Conservation (phyloP, 495 filamentous ascomycete species). For the Podospora comata region DNA sequence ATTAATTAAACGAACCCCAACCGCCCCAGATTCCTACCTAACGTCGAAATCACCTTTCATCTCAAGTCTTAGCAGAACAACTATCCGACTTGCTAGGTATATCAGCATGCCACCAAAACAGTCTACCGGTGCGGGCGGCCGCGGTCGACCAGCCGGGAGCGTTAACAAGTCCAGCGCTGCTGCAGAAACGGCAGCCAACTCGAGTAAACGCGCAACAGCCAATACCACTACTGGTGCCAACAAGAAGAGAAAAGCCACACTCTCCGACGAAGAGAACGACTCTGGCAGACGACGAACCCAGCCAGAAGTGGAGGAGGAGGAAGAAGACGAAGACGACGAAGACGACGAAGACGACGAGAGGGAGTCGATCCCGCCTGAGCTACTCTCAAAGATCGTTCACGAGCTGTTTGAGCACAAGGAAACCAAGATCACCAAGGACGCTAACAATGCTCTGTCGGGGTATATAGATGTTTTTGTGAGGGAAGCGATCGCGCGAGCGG, state of each 20-base stretch:
- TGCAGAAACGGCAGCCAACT: background rate
- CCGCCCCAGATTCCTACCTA: background rate
- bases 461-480: slow-evolving; percentile 92
- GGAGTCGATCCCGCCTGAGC: slow-evolving; percentile 62
- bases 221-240: background rate
- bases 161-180: background rate
- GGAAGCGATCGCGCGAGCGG: slow-evolving; percentile 83
- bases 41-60: no score
- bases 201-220: background rate
- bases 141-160: slow-evolving; percentile 1
- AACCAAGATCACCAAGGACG: slow-evolving; percentile 74
- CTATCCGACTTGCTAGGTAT: background rate
- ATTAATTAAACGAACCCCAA: background rate
- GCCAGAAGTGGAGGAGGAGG: slow-evolving; percentile 10
- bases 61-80: background rate
- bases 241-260: background rate
- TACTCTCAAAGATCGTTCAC: slow-evolving; percentile 73
- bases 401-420: slow-evolving; percentile 67
- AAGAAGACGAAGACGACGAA: slow-evolving; percentile 27
- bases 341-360: slow-evolving; percentile 34
- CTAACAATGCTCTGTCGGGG: slow-evolving; percentile 71
- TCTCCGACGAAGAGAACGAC: background rate
- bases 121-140: slow-evolving; percentile 5
- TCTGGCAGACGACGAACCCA: slow-evolving; percentile 1
- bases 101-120: slow-evolving; percentile 22